Conservation (phyloP, 495 filamentous ascomycete genomes). For the Penicillium mononematosum region DNA sequence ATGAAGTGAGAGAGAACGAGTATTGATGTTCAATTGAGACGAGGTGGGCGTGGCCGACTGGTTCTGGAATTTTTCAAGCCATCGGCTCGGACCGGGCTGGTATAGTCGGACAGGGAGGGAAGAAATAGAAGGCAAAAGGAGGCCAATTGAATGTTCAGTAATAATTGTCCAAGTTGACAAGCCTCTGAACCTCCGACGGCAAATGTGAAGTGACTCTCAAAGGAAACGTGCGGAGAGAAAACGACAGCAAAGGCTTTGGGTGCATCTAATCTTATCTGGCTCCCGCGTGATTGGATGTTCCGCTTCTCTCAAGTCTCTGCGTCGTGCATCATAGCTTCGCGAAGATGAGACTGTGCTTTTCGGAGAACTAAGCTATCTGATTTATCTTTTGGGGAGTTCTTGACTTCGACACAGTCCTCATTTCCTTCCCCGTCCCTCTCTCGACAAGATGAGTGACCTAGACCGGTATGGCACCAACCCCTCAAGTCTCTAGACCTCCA, state of each 20-base stretch:
- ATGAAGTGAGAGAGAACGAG: slow-evolving; percentile 2
- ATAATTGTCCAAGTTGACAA: not conserved
- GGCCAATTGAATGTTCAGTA: slow-evolving; percentile 17
- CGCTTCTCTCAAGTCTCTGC: slow-evolving; percentile 12
- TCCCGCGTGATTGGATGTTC: slow-evolving; percentile 34
- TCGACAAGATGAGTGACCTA: slow-evolving; percentile 75
- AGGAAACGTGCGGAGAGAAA: slow-evolving; percentile 4
- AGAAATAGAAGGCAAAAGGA: slow-evolving; percentile 4
- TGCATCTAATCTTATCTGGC: slow-evolving; percentile 48
- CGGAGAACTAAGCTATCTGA: slow-evolving; percentile 17
- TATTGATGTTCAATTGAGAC: slow-evolving; percentile 8
- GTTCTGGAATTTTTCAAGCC: slow-evolving; percentile 24
- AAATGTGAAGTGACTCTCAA: not conserved
- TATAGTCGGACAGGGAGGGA: not conserved
- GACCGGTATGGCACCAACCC: slow-evolving; percentile 59
- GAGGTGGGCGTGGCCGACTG: slow-evolving; percentile 16
- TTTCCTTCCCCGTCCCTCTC: slow-evolving; percentile 8
- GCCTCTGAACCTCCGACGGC: not conserved
- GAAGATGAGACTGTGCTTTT: slow-evolving; percentile 24
- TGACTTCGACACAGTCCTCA: slow-evolving; percentile 13
- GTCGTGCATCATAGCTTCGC: slow-evolving; percentile 20
- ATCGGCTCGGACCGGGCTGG: slow-evolving; percentile 16
- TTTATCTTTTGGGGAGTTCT: slow-evolving; percentile 12
- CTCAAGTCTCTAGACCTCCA: not conserved
- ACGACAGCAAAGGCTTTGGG: slow-evolving; percentile 28